Percentiles rank a stretch among this genome's conserved stretches.
These are phyloP conservation scores for Oxytropis ochrocephala DNA, from an alignment of 306 rosid species.

Conservation along the genomic window DNA sequence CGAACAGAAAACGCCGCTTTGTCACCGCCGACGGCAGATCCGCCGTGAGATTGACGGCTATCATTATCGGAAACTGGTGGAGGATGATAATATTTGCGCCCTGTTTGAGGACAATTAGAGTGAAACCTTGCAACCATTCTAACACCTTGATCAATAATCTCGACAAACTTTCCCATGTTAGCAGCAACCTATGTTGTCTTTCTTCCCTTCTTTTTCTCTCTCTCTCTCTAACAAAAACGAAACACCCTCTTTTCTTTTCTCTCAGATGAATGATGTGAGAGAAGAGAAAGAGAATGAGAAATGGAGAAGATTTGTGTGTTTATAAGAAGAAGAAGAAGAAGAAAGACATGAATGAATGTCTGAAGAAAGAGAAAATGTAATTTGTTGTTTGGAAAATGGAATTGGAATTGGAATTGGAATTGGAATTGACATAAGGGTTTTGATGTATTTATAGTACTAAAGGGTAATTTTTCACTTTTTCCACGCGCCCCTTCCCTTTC, in stretches of 20 bases:
- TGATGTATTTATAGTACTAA: background rate
- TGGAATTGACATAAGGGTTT: background rate
- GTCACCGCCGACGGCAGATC: background rate
- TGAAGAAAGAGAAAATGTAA: background rate
- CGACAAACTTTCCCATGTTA: slow-evolving; percentile 49
- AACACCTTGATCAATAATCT: slow-evolving; percentile 49
- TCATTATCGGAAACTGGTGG: slow-evolving; percentile 28
- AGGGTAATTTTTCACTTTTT: too few species aligned
- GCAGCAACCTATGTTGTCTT: background rate
- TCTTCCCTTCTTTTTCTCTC: background rate
- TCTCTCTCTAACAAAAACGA: background rate
- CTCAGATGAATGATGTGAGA: background rate
- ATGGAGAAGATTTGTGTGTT: background rate
- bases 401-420: background rate
- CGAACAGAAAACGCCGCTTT: slow-evolving; percentile 8
- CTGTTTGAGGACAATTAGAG: slow-evolving; percentile 64
- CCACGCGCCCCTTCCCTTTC: background rate
- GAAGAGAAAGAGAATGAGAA: background rate
- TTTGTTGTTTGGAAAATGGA: background rate
- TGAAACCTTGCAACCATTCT: slow-evolving; percentile 47
- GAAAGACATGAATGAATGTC: background rate
- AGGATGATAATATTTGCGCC: slow-evolving; percentile 66
- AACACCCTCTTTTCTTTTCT: background rate
- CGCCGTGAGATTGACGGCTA: slow-evolving; percentile 13
- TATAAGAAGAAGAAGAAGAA: background rate